Percentiles rank a stretch among this genome's conserved stretches.
Conservation (phyloP, 176 grass and related monocot genomes). For the Aegilops tauschii region DNA sequence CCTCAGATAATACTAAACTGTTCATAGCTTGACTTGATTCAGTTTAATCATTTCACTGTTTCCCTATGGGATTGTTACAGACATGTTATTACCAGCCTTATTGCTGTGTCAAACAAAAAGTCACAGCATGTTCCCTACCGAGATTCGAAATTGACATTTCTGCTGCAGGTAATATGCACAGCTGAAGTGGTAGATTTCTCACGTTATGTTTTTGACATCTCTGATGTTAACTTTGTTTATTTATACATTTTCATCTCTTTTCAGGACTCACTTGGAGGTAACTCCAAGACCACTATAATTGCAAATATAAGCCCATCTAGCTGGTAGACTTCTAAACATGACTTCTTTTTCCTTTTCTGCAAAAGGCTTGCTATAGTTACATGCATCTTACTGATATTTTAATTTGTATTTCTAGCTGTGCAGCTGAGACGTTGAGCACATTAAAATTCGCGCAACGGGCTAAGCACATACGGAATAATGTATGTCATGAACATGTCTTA, state of each 20-base stretch:
- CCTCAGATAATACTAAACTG: background rate
- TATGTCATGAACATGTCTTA: constrained; percentile 33
- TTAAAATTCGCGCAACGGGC: constrained; percentile 97
- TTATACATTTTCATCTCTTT: constrained; percentile 32
- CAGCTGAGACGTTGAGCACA: constrained; percentile 92
- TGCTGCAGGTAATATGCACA: constrained; percentile 76
- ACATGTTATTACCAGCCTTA: constrained; percentile 95
- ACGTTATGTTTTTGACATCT: constrained; percentile 5
- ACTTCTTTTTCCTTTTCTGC: background rate
- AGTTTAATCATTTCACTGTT: constrained; percentile 3
- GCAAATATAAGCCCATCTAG: constrained; percentile 97
- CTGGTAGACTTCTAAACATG: constrained; percentile 50
- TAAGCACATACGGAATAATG: constrained; percentile 95
- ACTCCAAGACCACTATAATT: constrained; percentile 97
- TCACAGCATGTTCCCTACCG: constrained; percentile 92
- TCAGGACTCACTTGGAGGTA: constrained; percentile 93
- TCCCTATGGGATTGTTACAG: constrained; percentile 39
- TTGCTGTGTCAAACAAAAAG: constrained; percentile 87
- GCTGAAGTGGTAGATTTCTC: background rate
- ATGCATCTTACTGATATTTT: constrained; percentile 18
- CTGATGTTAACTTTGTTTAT: constrained; percentile 1
- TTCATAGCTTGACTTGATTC: constrained; percentile 19
- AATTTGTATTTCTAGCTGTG: constrained; percentile 56
- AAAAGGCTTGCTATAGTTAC: background rate
- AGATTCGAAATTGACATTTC: constrained; percentile 98